These are phyloP conservation scores for Drosera spatulata DNA, from an alignment of 179 eudicot genomes.

Conservation along the genomic window DNA sequence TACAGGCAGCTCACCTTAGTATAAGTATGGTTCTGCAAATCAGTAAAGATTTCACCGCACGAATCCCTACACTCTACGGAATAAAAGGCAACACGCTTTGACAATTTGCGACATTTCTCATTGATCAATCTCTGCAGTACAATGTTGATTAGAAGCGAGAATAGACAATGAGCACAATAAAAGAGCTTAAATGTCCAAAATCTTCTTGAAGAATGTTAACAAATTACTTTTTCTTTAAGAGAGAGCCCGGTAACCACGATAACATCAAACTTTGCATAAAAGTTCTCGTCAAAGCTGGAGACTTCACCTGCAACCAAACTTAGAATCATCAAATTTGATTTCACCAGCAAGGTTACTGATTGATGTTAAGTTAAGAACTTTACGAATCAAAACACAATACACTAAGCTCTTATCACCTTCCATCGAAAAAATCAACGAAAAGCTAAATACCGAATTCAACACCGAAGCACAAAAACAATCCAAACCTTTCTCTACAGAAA, in stretches of 20 bases:
- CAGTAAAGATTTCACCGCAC: slow-evolving; percentile 95
- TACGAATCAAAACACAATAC: too few species aligned
- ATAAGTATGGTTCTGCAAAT: slow-evolving; percentile 62
- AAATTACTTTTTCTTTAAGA: slow-evolving; percentile 46
- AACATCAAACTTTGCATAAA: slow-evolving; percentile 76
- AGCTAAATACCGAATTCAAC: too few species aligned
- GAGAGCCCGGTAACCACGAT: slow-evolving; percentile 73
- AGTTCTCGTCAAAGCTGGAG: slow-evolving; percentile 46
- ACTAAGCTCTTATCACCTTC: too few species aligned
- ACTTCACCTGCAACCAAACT: slow-evolving; percentile 49
- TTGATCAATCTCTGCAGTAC: slow-evolving; percentile 53
- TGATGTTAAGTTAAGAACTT: too few species aligned
- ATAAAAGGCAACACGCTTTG: slow-evolving; percentile 80
- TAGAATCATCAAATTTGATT: background rate
- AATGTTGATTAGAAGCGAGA: background rate
- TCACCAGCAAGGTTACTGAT: too few species aligned
- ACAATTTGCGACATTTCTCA: slow-evolving; percentile 70
- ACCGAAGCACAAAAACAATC: background rate
- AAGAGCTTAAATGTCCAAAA: background rate
- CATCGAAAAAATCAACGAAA: too few species aligned
- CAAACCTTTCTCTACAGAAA: slow-evolving; percentile 73
- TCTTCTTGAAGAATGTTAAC: background rate
- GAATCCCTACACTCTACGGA: slow-evolving; percentile 83
- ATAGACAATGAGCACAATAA: background rate
- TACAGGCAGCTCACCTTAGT: slow-evolving; percentile 35